phyloP scores from a whole-genome alignment of 2,329 filamentous ascomycete genomes.

The Monilinia aucupariae region DNA sequence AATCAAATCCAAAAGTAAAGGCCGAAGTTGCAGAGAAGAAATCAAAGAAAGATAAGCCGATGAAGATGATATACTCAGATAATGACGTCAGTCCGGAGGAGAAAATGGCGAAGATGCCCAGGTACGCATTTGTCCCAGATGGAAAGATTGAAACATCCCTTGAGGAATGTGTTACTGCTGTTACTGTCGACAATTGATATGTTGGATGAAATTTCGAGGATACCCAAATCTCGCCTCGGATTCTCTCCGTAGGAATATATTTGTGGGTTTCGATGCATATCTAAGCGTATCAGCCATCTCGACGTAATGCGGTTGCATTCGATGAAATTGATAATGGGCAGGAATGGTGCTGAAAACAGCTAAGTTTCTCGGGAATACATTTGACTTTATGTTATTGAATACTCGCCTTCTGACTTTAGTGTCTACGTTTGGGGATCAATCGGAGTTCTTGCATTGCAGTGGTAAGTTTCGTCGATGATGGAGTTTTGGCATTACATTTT shows the following conservation, averaged over 20 bases:
- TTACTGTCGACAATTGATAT: constrained; percentile 24
- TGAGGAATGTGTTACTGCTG: constrained; percentile 30
- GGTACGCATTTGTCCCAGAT: constrained; percentile 62
- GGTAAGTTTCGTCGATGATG: constrained; percentile 23
- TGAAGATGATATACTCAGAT: constrained; percentile 76
- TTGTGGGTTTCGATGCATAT: background rate
- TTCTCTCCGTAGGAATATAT: background rate
- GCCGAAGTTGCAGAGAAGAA: constrained; percentile 54
- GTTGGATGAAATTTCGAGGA: constrained; percentile 4
- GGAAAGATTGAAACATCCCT: constrained; percentile 34
- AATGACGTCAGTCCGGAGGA: constrained; percentile 79
- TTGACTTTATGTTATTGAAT: constrained; percentile 22
- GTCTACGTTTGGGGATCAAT: constrained; percentile 19
- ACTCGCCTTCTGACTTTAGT: constrained; percentile 25
- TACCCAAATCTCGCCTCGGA: background rate
- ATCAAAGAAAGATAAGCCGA: constrained; percentile 61
- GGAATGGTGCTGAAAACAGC: constrained; percentile 23
- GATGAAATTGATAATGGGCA: constrained; percentile 14
- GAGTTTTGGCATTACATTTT: constrained; percentile 4
- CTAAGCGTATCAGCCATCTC: background rate
- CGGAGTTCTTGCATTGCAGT: constrained; percentile 16
- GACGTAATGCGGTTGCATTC: background rate
- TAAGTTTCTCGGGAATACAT: constrained; percentile 29
- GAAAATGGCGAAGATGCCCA: constrained; percentile 73
- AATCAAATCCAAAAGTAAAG: constrained; percentile 32